phyloP scores from a whole-genome alignment of 352 stramenopile genomes.

The Thraustotheca clavata region DNA sequence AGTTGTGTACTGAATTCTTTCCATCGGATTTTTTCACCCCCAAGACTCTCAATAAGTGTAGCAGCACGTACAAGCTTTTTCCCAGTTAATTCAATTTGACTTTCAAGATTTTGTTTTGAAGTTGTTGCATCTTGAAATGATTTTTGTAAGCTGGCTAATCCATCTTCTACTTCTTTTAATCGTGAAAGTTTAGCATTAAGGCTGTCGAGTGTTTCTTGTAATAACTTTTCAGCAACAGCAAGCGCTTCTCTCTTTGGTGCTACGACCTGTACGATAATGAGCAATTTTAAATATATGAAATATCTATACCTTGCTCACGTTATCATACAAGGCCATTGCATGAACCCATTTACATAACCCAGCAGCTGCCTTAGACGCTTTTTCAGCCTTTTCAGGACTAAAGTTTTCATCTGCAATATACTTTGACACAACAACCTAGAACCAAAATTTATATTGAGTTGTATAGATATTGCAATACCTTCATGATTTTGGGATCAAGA shows the following conservation, averaged over 20 bases:
- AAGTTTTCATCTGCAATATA: conserved; percentile 91
- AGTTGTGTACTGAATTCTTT: conserved; percentile 82
- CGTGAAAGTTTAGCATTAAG: conserved; percentile 87
- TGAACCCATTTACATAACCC: conserved; percentile 92
- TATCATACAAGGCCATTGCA: conserved; percentile 90
- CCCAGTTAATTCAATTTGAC: conserved; percentile 87
- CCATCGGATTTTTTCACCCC: conserved; percentile 89
- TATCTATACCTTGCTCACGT: conserved; percentile 67
- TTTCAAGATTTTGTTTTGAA: conserved; percentile 89
- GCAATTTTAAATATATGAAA: not conserved
- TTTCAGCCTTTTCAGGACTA: conserved; percentile 86
- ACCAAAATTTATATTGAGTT: conserved; percentile 35
- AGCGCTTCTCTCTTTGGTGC: conserved; percentile 88
- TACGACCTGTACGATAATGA: conserved; percentile 38
- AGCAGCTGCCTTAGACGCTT: conserved; percentile 88
- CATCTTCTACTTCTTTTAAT: conserved; percentile 88
- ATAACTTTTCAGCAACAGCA: conserved; percentile 62
- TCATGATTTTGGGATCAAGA: conserved; percentile 81
- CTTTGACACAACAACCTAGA: conserved; percentile 71
- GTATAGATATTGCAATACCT: conserved; percentile 21
- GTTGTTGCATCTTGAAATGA: conserved; percentile 84
- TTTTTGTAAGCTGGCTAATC: conserved; percentile 73
- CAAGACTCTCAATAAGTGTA: conserved; percentile 89
- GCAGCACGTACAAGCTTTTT: conserved; percentile 90
- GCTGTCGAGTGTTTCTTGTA: conserved; percentile 85